phyloP scores from a whole-genome alignment of 2,329 filamentous ascomycete species.

The Ophiostoma sp. region DNA sequence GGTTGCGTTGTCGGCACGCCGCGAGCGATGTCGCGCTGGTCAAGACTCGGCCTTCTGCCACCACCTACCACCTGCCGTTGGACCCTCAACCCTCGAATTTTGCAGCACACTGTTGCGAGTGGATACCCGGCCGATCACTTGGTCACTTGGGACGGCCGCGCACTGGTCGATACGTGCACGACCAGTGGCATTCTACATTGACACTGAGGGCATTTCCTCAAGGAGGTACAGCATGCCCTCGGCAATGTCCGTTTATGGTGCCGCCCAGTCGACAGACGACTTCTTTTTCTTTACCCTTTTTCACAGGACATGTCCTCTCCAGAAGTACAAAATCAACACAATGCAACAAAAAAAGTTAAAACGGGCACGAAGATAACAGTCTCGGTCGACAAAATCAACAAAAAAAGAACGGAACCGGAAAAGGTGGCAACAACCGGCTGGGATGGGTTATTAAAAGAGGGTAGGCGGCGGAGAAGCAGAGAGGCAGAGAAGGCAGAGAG shows the following conservation, averaged over 20 bases:
- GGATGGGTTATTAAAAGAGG: too few relatives aligned
- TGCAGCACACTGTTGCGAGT: neutral
- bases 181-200: neutral
- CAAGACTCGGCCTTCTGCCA: neutral
- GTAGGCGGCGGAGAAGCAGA: too few relatives aligned
- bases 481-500: too few relatives aligned
- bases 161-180: neutral
- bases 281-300: neutral
- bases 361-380: neutral
- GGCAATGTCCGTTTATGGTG: neutral
- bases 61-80: neutral
- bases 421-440: neutral
- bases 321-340: neutral
- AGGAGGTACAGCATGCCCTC: neutral
- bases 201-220: neutral
- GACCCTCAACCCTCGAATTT: neutral
- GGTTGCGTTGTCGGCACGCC: neutral
- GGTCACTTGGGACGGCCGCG: neutral
- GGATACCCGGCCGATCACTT: neutral
- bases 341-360: neutral
- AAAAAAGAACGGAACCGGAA: neutral
- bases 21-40: neutral
- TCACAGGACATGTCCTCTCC: neutral
- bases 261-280: conserved; percentile 4
- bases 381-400: neutral